Conservation (phyloP, 352 stramenopile genomes). For the Pythium guiyangense region DNA sequence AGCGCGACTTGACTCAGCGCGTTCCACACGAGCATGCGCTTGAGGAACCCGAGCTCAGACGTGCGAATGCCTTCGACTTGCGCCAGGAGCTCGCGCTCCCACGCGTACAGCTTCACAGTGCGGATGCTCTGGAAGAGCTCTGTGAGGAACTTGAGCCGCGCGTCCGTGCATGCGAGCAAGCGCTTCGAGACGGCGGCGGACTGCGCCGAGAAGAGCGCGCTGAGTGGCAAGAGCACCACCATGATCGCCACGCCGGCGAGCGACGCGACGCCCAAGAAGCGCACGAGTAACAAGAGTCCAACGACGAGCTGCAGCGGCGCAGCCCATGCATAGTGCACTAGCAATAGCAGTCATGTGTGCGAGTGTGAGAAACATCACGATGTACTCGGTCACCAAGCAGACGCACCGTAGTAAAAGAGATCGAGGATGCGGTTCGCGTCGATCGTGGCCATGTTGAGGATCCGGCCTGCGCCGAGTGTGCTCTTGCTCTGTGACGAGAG, state of each 20-base stretch:
- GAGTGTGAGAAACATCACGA: neutral
- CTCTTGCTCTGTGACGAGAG: slow-evolving; percentile 61
- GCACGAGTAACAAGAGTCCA: slow-evolving; percentile 42
- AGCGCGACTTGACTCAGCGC: slow-evolving; percentile 38
- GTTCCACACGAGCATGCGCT: slow-evolving; percentile 48
- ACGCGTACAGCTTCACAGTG: slow-evolving; percentile 75
- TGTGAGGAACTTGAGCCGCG: slow-evolving; percentile 48
- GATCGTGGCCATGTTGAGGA: slow-evolving; percentile 93
- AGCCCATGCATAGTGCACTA: slow-evolving; percentile 63
- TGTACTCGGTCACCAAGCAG: neutral
- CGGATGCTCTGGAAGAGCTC: slow-evolving; percentile 64
- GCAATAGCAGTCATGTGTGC: too few species aligned
- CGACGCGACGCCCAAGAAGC: slow-evolving; percentile 44
- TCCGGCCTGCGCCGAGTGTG: slow-evolving; percentile 61
- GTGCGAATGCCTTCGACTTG: slow-evolving; percentile 42
- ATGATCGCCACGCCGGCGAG: slow-evolving; percentile 56
- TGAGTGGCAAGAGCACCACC: slow-evolving; percentile 42
- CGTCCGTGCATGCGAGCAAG: slow-evolving; percentile 41
- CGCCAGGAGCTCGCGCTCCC: slow-evolving; percentile 54
- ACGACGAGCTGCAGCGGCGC: slow-evolving; percentile 53
- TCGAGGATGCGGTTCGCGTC: slow-evolving; percentile 91
- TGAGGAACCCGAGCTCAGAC: slow-evolving; percentile 43
- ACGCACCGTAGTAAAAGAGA: slow-evolving; percentile 41
- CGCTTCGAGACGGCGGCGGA: slow-evolving; percentile 33
- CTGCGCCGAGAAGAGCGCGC: slow-evolving; percentile 32